Evolutionary conservation across 495 filamentous ascomycete genomes (phyloP).

Genomic region (Saxophila tyrrhenica): DNA sequence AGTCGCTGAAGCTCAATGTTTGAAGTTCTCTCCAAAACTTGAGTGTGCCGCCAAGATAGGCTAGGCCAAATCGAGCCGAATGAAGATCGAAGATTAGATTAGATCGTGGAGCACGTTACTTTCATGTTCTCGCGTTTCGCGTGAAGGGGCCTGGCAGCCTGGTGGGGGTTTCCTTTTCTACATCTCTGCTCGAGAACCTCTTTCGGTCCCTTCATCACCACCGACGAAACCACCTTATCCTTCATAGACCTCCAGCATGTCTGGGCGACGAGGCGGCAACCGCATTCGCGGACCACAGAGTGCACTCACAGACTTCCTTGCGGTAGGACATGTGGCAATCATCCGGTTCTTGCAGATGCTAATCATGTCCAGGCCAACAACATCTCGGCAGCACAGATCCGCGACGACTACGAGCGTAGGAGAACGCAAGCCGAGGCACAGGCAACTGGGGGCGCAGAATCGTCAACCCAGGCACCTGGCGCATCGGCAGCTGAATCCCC

Average conservation of each 20-base stretch:
- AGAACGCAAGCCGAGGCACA: slow-evolving; percentile 17
- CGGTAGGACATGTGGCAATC: slow-evolving; percentile 3
- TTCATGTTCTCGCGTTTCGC: no score
- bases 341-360: not conserved
- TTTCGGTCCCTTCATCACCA: no score
- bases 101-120: no score
- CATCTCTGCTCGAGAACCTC: no score
- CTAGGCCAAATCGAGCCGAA: not conserved
- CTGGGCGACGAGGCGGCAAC: slow-evolving; percentile 16
- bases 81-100: no score
- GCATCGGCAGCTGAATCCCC: slow-evolving; percentile 4
- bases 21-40: no score
- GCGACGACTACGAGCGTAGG: slow-evolving; percentile 43
- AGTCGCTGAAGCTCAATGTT: not conserved
- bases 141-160: no score
- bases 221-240: not conserved
- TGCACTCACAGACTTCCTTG: slow-evolving; percentile 25
- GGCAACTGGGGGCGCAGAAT: slow-evolving; percentile 18
- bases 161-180: no score
- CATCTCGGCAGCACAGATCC: slow-evolving; percentile 74
- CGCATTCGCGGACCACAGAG: slow-evolving; percentile 21
- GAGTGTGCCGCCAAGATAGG: not conserved
- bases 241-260: slow-evolving; percentile 6
- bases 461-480: slow-evolving; percentile 10
- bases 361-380: slow-evolving; percentile 56